Base-by-base conservation (phyloP, 78 protist genomes). In the Polysphondylium violaceum region DNA sequence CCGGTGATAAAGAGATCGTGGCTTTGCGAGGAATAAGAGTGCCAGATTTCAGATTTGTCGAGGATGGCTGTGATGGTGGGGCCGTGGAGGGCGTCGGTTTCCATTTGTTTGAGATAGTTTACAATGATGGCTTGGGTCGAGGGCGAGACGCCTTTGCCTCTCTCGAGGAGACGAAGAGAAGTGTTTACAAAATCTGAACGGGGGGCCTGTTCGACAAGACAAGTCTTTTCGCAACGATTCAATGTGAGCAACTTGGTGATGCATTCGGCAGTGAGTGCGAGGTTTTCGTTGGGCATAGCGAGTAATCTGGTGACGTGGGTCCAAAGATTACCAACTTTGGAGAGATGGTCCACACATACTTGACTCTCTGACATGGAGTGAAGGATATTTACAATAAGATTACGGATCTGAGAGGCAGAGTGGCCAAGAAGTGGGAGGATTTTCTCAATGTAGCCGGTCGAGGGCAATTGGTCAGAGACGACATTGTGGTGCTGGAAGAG, bases 1-100 rank as follows among this genome's bases (percentile, higher is more conserved):
- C 76, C 88, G 5, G 88, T 78, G 38, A 93, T 69, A 61, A 93
- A 93, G n/a, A 93, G 95, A 61, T 93, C 95, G 78, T 93, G 95
- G 33, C 76, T 40, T 75, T 93, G 95, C 2, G 69, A 63, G 19
- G 88, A 55, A 75, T 93, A 93, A 2, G 73, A 41, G 8, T 43
- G 27, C 95, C 95, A 93, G 31, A 65, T 72, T 36, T 74, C 71
- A 9, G 81, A 59, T 64, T 74, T 64, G 11, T 79, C 93, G 5
- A 93, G 71, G 33, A 55, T 50, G 8, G 31, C 76, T 23, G 74
- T 75, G 63, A 93, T 50, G 2, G 8, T 2, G 11, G 58, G 59
- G 21, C 95, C 95, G 35, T 93, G 93, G 3, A 68, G 1, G 38
- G 40, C 16, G 64, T 88, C 94, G n/a, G 63, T 23, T 61, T 67